Conservation (phyloP, 305 asterid genomes). For the Nicotiana rustica region DNA sequence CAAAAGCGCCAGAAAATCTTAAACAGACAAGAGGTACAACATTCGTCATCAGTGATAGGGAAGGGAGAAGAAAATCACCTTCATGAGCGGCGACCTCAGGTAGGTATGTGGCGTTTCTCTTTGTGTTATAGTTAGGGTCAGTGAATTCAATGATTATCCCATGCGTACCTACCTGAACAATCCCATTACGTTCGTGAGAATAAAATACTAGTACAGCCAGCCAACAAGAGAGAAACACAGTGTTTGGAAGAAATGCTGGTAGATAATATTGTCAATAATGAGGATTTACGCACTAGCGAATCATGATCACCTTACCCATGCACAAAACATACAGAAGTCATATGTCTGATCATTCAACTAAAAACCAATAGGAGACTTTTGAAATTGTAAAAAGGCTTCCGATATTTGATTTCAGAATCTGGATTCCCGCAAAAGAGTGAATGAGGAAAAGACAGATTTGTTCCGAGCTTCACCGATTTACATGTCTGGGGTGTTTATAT, state of each 20-base stretch:
- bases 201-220: not conserved
- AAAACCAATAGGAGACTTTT: conserved; percentile 31
- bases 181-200: conserved; percentile 19
- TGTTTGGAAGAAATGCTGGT: not conserved
- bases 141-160: conserved; percentile 95
- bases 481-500: not conserved
- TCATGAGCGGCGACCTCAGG: conserved; percentile 98
- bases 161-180: conserved; percentile 82
- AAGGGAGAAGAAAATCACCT: conserved; percentile 55
- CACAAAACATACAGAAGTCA: not conserved
- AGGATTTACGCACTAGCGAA: not conserved
- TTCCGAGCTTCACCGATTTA: not conserved
- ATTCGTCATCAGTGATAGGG: not conserved
- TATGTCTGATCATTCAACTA: conserved; percentile 35
- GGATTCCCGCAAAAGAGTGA: conserved; percentile 30
- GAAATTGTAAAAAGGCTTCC: conserved; percentile 2
- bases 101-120: conserved; percentile 93
- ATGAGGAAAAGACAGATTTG: conserved; percentile 3
- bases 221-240: conserved; percentile 13
- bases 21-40: not conserved
- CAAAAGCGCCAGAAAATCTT: conserved; percentile 4
- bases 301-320: conserved; percentile 25
- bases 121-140: conserved; percentile 70
- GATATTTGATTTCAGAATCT: conserved; percentile 28
- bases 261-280: not conserved